Base-by-base conservation (phyloP, 345 rosid genomes). In the Boechera stricta region DNA sequence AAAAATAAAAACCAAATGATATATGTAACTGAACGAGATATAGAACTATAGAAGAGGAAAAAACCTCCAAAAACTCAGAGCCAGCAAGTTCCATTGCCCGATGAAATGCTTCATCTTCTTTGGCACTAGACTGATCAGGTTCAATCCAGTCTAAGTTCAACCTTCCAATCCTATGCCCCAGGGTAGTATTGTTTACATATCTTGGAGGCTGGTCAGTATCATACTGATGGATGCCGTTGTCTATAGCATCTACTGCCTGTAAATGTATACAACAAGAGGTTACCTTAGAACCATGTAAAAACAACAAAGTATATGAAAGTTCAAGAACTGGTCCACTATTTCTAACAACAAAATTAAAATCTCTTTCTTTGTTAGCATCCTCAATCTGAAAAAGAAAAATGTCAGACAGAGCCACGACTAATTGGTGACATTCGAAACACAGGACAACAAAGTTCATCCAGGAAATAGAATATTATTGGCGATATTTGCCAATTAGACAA, bases 81-180 rank as follows among this genome's bases (percentile, higher is more conserved):
- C 97, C 97, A 44, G 91, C 77, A 60, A 88, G 87, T 35, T 80
- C 82, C 97, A 89, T 89, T 73, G 94, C 93, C 26, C 54, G 81
- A 56, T 82, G 88, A 81, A 91, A 94, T 33, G 94, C 91, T 75
- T 84, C 88, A 71, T 91, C 87, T 85, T 94, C 96, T 79, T 79
- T 88, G 76, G 80, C 87, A 13, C 86, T 35, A 73, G 98, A 90
- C 73, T 90, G 96, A 79, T 88, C 93, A 29, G 90, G 85, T 21
- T 94, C 96, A 56, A 63, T 82, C 97, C 98, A 91, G 76, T 91
- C 97, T 83, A 88, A 86, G 82, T 94, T 91, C 64, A 90, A 81
- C 78, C 84, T 87, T 49, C 93, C 92, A n/a, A 90, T 89, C 80
- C 96, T 88, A 51, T 85, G 79, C 49, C 89, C 86, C 77, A 91